Evolutionary conservation across 805 yeast genomes (phyloP), one percentile per base, ranked within the genome.

Genomic region (Alloascoidea africana): DNA sequence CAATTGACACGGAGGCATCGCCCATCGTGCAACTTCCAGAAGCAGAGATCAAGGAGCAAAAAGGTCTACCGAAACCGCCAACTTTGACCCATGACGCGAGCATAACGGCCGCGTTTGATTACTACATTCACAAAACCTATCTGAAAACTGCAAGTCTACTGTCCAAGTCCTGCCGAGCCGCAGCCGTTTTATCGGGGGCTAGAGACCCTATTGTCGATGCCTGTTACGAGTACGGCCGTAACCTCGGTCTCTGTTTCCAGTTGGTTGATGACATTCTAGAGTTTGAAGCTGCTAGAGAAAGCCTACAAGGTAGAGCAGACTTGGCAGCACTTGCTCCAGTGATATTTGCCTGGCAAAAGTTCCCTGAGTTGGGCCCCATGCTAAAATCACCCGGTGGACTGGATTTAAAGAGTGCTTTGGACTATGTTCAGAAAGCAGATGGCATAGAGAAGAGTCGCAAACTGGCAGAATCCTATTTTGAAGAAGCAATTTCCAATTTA

Each of bases 211-310:
- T 83, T n/a, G 74, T 87, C 38, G 96, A 91, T 41, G 69, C 77
- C 41, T 79, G 93, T 49, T 91, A 89, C 57, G 77, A 82, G 47
- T 91, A 82, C 56, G 98, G 98, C 36, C 70, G 94, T 46, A 86
- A 87, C 55, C 63, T 91, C 39, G 98, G 98, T 0, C 68, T 91
- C 32, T 91, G 96, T 53, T 91, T 91, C 69, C 98, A 89, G 60
- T 69, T 91, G 41, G 93, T 91, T 14, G 98, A 91, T 59, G 98
- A 91, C 57, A n/a, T n/a, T n/a, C n/a, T n/a, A n/a, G n/a, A n/a
- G n/a, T n/a, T n/a, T n/a, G n/a, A n/a, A n/a, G n/a, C n/a, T n/a
- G n/a, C n/a, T n/a, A n/a, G n/a, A n/a, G n/a, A n/a, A n/a, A n/a
- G n/a, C n/a, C n/a, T n/a, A n/a, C n/a, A n/a, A n/a, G n/a, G n/a